These are phyloP conservation scores for Xylariaceae sp. DNA, from an alignment of 2,329 filamentous ascomycete genomes.

Conservation along the genomic window DNA sequence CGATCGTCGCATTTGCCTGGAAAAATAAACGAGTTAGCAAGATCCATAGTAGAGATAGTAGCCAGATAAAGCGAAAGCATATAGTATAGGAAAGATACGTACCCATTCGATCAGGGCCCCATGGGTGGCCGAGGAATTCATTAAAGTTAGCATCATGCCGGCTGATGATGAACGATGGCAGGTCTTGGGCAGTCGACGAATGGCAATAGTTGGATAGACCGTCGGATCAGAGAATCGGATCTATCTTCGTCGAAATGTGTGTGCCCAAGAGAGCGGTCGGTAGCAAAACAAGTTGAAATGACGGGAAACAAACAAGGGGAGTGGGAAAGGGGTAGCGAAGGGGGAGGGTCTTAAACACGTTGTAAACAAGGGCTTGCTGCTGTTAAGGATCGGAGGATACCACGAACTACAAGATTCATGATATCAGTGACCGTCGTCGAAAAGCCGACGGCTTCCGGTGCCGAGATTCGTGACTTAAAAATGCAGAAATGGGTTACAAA, in stretches of 20 bases:
- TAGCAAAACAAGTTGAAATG: not conserved
- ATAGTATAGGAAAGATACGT: conserved; percentile 19
- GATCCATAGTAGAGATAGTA: conserved; percentile 32
- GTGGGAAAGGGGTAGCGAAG: not conserved
- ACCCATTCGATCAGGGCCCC: conserved; percentile 31
- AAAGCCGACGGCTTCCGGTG: conserved; percentile 1
- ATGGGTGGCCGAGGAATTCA: conserved; percentile 23
- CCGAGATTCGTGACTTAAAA: conserved; percentile 14
- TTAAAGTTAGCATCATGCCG: conserved; percentile 28
- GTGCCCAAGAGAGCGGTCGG: not conserved
- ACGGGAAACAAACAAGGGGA: not conserved
- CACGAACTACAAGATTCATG: conserved; percentile 14
- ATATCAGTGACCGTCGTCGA: conserved; percentile 7
- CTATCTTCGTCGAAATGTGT: conserved; percentile 2
- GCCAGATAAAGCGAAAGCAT: conserved; percentile 15
- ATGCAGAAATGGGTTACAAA: conserved; percentile 23
- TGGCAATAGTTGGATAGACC: not conserved
- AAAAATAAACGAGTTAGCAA: conserved; percentile 11
- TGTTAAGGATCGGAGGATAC: conserved; percentile 4
- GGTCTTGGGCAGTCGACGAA: not conserved
- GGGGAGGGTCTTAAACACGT: not conserved
- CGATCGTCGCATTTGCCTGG: conserved; percentile 31
- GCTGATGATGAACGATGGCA: conserved; percentile 6
- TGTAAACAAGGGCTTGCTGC: not conserved
- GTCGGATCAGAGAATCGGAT: not conserved